phyloP scores from a whole-genome alignment of 495 filamentous ascomycete genomes.

The Tuber borchii region DNA sequence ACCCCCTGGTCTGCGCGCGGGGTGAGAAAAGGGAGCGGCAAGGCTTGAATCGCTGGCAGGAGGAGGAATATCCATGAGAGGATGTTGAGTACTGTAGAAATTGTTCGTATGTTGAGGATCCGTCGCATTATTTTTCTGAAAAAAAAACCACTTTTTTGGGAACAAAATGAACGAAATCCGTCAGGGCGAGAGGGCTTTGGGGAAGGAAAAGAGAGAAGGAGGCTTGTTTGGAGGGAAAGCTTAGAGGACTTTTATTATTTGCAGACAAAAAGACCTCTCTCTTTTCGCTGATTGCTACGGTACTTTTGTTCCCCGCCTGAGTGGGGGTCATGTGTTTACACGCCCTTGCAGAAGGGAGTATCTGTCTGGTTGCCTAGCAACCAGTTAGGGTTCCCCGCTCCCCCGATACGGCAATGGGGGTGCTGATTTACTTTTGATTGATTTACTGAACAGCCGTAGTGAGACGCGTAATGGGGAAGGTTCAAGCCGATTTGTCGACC shows the following conservation, averaged over 20 bases:
- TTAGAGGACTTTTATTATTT: background rate
- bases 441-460: background rate
- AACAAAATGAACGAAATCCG: background rate
- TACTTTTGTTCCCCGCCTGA: background rate
- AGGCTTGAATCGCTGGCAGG: constrained; percentile 20
- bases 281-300: background rate
- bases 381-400: background rate
- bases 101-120: constrained; percentile 11
- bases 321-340: constrained; percentile 24
- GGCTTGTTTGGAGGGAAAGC: background rate
- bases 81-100: constrained; percentile 8
- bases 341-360: background rate
- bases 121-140: constrained; percentile 17
- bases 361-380: constrained; percentile 25
- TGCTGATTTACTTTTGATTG: background rate
- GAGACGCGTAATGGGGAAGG: background rate
- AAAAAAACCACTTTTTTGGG: background rate
- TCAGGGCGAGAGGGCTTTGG: background rate
- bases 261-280: background rate
- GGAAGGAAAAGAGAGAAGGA: constrained; percentile 1
- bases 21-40: constrained; percentile 17
- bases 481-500: background rate
- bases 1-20: background rate
- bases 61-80: constrained; percentile 15
- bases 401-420: background rate